Percentiles rank a stretch among this genome's conserved stretches.
Conservation (phyloP, 2,329 filamentous ascomycete genomes). For the Penicillium sp. region DNA sequence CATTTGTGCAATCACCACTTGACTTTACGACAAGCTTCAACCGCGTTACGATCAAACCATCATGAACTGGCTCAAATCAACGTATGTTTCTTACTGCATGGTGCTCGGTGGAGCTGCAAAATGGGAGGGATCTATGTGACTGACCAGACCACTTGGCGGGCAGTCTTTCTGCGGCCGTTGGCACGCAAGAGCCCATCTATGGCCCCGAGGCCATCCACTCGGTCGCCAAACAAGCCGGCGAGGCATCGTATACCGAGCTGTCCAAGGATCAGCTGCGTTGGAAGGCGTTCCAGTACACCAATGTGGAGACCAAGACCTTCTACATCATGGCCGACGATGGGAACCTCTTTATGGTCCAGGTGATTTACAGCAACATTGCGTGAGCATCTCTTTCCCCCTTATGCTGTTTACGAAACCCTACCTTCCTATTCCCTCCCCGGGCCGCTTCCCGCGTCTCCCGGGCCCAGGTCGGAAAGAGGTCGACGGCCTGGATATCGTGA, state of each 20-base stretch:
- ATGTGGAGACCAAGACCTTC: conserved; percentile 91
- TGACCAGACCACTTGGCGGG: conserved; percentile 45
- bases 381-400: conserved; percentile 45
- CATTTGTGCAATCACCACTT: no score
- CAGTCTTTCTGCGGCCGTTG: conserved; percentile 70
- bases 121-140: conserved; percentile 12
- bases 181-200: conserved; percentile 94
- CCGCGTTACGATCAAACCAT: conserved; percentile 44
- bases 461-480: not conserved
- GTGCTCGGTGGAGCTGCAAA: conserved; percentile 2
- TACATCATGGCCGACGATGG: conserved; percentile 80
- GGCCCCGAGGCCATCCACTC: conserved; percentile 81
- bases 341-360: conserved; percentile 70
- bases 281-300: conserved; percentile 73
- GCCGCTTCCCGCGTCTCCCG: not conserved
- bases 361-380: conserved; percentile 98
- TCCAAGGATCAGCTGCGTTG: conserved; percentile 75
- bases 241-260: conserved; percentile 73
- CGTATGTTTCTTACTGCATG: conserved; percentile 51
- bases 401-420: not conserved
- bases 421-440: not conserved
- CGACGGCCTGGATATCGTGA: no score
- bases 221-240: conserved; percentile 72
- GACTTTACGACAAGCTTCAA: not conserved
- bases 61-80: conserved; percentile 94